These are phyloP conservation scores for Eutrema salsugineum DNA, from an alignment of 441 rosid species.

Conservation along the genomic window DNA sequence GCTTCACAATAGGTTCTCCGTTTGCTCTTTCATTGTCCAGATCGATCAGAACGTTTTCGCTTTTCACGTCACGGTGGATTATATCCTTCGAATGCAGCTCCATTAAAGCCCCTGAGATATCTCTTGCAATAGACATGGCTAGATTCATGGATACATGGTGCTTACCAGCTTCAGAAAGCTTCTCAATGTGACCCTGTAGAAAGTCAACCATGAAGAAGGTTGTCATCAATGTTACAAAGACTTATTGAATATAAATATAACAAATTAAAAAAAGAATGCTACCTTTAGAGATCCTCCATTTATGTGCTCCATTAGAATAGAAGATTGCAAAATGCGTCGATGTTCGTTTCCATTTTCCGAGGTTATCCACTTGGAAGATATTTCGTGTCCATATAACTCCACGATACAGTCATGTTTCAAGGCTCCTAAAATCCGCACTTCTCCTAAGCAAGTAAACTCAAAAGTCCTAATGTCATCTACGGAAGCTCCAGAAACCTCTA, in stretches of 20 bases:
- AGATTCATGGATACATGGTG: slow-evolving; percentile 62
- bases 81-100: slow-evolving; percentile 88
- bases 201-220: slow-evolving; percentile 4
- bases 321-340: slow-evolving; percentile 55
- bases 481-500: slow-evolving; percentile 55
- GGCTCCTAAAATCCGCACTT: slow-evolving; percentile 77
- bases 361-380: slow-evolving; percentile 69
- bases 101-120: slow-evolving; percentile 69
- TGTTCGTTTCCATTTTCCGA: slow-evolving; percentile 58
- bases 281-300: slow-evolving; percentile 92
- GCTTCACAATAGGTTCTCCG: slow-evolving; percentile 74
- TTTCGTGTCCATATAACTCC: slow-evolving; percentile 84
- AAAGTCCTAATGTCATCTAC: slow-evolving; percentile 63
- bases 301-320: slow-evolving; percentile 76
- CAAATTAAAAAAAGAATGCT: not conserved
- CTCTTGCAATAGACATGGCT: slow-evolving; percentile 67
- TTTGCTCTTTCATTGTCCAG: slow-evolving; percentile 51
- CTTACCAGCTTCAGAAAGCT: slow-evolving; percentile 64
- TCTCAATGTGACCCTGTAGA: slow-evolving; percentile 63
- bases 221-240: not conserved
- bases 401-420: slow-evolving; percentile 82
- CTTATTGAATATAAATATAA: not conserved
- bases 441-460: slow-evolving; percentile 84
- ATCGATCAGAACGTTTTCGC: slow-evolving; percentile 91
- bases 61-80: slow-evolving; percentile 95